phyloP scores from a whole-genome alignment of 345 rosid genomes.

The Anastatica hierochuntica region DNA sequence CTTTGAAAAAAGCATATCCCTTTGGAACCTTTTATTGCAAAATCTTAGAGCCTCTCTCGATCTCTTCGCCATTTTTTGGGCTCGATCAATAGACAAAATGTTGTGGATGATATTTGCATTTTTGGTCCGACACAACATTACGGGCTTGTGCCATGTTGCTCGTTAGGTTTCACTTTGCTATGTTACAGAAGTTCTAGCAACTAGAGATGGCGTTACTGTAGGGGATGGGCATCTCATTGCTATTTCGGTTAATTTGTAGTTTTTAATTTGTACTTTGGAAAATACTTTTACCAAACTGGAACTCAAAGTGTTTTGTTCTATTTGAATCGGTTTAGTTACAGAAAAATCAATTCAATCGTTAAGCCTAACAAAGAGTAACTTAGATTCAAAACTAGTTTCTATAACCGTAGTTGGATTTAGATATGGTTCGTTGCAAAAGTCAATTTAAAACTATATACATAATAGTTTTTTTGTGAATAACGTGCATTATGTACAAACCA shows the following conservation, averaged over 20 bases:
- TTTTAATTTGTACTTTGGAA: not conserved
- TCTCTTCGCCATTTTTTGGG: slow-evolving; percentile 5
- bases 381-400: no score
- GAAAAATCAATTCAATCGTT: not conserved
- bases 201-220: slow-evolving; percentile 8
- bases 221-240: slow-evolving; percentile 16
- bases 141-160: slow-evolving; percentile 13
- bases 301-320: not conserved
- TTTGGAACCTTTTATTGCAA: slow-evolving; percentile 7
- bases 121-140: slow-evolving; percentile 20
- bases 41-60: not conserved
- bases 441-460: no score
- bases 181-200: slow-evolving; percentile 10
- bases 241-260: no score
- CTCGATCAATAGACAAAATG: slow-evolving; percentile 2
- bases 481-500: no score
- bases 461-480: no score
- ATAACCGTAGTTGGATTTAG: no score
- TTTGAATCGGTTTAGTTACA: not conserved
- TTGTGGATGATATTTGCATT: not conserved
- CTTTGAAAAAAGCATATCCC: slow-evolving; percentile 7
- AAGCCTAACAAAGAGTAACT: no score
- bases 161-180: slow-evolving; percentile 8
- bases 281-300: not conserved
- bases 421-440: no score